Conservation (phyloP, 2,329 filamentous ascomycete species). For the Uncinocarpus reesii region DNA sequence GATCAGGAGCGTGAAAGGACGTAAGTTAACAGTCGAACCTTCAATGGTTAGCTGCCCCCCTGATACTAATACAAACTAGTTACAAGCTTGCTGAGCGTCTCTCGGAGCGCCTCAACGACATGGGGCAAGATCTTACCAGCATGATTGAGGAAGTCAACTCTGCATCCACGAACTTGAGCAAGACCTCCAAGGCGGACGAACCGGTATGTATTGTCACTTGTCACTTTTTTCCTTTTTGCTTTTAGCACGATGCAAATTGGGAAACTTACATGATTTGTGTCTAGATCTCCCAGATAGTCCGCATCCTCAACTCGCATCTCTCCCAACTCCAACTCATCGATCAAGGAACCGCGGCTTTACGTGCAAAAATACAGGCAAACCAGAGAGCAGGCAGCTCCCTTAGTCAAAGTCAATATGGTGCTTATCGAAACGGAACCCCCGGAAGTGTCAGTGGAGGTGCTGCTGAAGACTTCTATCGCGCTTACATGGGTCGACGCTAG, state of each 20-base stretch:
- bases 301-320: constrained; percentile 86
- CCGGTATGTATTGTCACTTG: constrained; percentile 57
- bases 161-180: constrained; percentile 79
- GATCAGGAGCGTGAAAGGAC: constrained; percentile 94
- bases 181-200: constrained; percentile 78
- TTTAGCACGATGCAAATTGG: not conserved
- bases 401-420: constrained; percentile 31
- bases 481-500: constrained; percentile 61
- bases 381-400: constrained; percentile 63
- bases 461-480: constrained; percentile 82
- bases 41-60: not conserved
- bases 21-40: constrained; percentile 37
- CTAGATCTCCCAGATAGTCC: constrained; percentile 90
- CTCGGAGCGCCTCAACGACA: constrained; percentile 80
- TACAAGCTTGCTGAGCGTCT: constrained; percentile 91
- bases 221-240: constrained; percentile 18
- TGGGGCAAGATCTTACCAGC: constrained; percentile 81
- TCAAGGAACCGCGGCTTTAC: constrained; percentile 66
- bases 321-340: constrained; percentile 91
- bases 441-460: constrained; percentile 43
- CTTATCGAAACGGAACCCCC: constrained; percentile 14
- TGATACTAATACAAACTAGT: constrained; percentile 26
- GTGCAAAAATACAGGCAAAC: constrained; percentile 69
- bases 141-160: constrained; percentile 99
- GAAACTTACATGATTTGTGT: not conserved